Evolutionary conservation across 2,329 filamentous ascomycete species (phyloP), one percentile per base, ranked within the genome.

Genomic region (Penicillium expansum): DNA sequence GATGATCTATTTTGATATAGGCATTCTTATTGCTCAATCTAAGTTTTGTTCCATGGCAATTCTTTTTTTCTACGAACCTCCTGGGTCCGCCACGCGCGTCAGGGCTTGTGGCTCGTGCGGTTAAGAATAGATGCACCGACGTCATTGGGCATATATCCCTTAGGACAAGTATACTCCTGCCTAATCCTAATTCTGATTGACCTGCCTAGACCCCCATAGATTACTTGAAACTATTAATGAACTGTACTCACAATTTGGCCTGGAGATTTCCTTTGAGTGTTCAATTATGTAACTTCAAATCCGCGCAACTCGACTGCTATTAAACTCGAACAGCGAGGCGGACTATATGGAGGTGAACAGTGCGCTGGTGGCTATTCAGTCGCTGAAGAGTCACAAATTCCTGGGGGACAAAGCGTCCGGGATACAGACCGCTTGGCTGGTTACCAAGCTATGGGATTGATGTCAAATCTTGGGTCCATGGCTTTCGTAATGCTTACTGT

Each of bases 101-200:
- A 47, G 42, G 53, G 18, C 20, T 29, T 59, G 64, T 67, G 64
- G 64, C 63, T 64, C 49, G 53, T 59, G 61, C 56, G 56, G 44
- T 62, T 44, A 58, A 59, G 59, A 64, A 65, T 67, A 66, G 63
- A 50, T 60, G 52, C 64, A 65, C 27, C 60, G 63, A 67, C 64
- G 64, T 67, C 64, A 67, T 67, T 63, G 44, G 62, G 60, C 64
- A 64, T 65, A 41, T 49, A 38, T 37, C 10, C 24, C 16, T n/a
- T 3, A 6, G 24, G 14, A 32, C 16, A 32, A 55, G 8, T 43
- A 29, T 50, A 50, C 53, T 33, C 37, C 48, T 55, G 53, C 53
- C 53, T 55, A 52, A 55, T 38, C 5, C 10, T 35, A 33, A 30
- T 1, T 48, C 33, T 35, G 5, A 11, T 9, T 32, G 29, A 47